Base-by-base conservation (phyloP, 371 early-diverging fungal species). In the Lichtheimia ramosa region DNA sequence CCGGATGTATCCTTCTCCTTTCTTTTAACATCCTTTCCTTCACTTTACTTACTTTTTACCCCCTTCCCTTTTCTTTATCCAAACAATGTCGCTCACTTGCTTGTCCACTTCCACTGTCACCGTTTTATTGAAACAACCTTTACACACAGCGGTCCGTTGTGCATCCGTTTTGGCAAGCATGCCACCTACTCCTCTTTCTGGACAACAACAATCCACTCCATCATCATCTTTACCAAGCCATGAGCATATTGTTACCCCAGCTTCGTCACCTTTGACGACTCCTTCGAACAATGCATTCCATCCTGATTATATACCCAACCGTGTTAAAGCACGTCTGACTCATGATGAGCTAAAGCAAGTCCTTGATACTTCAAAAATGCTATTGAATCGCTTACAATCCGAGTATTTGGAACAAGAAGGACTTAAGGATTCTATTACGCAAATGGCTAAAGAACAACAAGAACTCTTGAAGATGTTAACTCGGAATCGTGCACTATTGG, bases 281-380 rank as follows among this genome's bases (percentile, higher is more conserved):
- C 61, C 63, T 39, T 77, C 77, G 3, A 77, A 77, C 46, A 77
- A 77, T 60, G 72, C 72, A 5, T 77, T 77, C 43, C 68, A 77
- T 53, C 73, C 77, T 8, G 65, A 67, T 39, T 66, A 68, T 58
- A 73, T 77, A 42, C 77, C 77, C 5, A 63, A 68, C 41, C 60
- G 64, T 21, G 65, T 72, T 10, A 69, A 74, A 39, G 72, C 68
- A 25, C 55, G 74, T 13, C 59, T 77, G 1, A 62, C 70, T 14
- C 25, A 74, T 41, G 54, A 58, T 18, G 72, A 71, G 42, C 61
- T 77, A 28, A 62, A 66, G 16, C 59, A 65, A 39, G 71, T 77
- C 12, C 53, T 77, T 13, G 67, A 77, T 48, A 62, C 66, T 12
- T 71, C 74, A 2, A 66, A 71, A 25, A 49, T 27, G 13, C 21